These are phyloP conservation scores for Rhodotorula paludigena DNA, from an alignment of 768 basidiomycete species.

Conservation along the genomic window DNA sequence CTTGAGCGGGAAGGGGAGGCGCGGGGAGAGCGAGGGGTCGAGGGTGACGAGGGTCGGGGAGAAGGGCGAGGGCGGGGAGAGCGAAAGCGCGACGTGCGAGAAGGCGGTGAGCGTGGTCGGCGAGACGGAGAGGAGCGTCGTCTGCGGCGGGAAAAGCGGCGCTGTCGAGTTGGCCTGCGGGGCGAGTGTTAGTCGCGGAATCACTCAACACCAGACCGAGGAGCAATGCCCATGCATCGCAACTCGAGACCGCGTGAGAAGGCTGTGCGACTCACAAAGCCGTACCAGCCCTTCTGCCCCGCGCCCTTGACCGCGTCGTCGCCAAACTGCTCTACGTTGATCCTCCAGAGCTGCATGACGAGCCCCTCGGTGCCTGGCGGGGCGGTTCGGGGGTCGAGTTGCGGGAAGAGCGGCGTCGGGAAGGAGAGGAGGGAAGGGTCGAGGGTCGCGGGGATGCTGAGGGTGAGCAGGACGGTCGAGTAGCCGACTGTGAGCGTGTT, in stretches of 20 bases:
- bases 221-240: not conserved
- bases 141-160: slow-evolving; percentile 15
- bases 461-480: slow-evolving; percentile 69
- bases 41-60: slow-evolving; percentile 77
- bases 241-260: not conserved
- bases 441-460: slow-evolving; percentile 57
- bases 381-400: slow-evolving; percentile 56
- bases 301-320: slow-evolving; percentile 52
- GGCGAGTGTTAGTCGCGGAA: not conserved
- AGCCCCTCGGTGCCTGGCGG: slow-evolving; percentile 55
- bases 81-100: slow-evolving; percentile 72
- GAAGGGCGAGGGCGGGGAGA: slow-evolving; percentile 66
- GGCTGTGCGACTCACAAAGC: slow-evolving; percentile 58
- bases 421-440: slow-evolving; percentile 68
- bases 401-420: slow-evolving; percentile 51
- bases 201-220: not conserved
- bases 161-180: slow-evolving; percentile 36
- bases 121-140: slow-evolving; percentile 60
- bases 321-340: slow-evolving; percentile 72
- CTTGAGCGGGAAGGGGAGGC: slow-evolving; percentile 73
- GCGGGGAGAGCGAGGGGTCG: slow-evolving; percentile 64
- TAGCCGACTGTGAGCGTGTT: slow-evolving; percentile 65
- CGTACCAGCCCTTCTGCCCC: slow-evolving; percentile 56
- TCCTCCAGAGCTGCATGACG: slow-evolving; percentile 61
- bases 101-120: slow-evolving; percentile 70